These are phyloP conservation scores for Ilyonectria mors-panacis DNA, from an alignment of 2,329 filamentous ascomycete species.

Conservation along the genomic window DNA sequence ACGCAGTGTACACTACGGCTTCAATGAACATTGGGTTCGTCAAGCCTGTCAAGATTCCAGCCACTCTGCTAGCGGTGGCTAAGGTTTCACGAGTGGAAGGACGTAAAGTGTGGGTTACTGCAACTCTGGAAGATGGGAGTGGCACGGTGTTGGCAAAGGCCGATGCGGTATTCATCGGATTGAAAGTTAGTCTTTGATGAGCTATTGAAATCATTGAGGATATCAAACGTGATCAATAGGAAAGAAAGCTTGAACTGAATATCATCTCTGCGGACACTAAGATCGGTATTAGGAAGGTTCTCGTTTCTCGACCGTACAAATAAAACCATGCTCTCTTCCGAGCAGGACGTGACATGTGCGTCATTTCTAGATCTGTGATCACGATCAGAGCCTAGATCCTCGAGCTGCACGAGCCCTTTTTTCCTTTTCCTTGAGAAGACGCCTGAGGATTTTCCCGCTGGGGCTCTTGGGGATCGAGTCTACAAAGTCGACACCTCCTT, in stretches of 20 bases:
- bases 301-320: too few species aligned
- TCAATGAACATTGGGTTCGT: neutral
- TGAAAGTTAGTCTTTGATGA: neutral
- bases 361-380: neutral
- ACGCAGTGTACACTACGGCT: neutral
- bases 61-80: neutral
- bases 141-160: neutral
- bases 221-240: too few species aligned
- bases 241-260: too few species aligned
- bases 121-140: neutral
- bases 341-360: too few species aligned
- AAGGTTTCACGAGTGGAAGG: neutral
- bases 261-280: too few species aligned
- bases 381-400: conserved; percentile 7
- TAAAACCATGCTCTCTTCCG: too few species aligned
- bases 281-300: too few species aligned
- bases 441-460: conserved; percentile 79
- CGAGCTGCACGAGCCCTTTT: conserved; percentile 12
- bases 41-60: neutral
- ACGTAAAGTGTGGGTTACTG: neutral
- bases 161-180: neutral
- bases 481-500: conserved; percentile 73
- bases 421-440: conserved; percentile 80
- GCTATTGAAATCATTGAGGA: too few species aligned
- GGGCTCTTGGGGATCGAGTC: conserved; percentile 79